These are phyloP conservation scores for Bombardia bombarda DNA, from an alignment of 495 filamentous ascomycete genomes.

Conservation along the genomic window DNA sequence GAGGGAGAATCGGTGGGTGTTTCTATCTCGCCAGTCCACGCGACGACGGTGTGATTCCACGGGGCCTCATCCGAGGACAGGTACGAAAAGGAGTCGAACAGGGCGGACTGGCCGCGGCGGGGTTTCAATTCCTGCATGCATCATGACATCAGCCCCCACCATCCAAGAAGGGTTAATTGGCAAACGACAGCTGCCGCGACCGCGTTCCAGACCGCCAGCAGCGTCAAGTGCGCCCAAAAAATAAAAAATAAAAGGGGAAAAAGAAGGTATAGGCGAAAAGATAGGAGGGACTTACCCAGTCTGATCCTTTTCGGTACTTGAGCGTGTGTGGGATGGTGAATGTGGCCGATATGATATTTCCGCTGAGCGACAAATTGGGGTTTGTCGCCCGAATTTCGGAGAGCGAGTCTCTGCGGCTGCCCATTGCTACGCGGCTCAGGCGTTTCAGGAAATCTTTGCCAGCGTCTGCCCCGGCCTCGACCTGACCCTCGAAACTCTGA, in stretches of 20 bases:
- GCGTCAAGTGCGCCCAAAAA: too few species aligned
- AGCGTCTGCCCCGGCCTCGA: constrained; percentile 44
- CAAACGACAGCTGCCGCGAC: not conserved
- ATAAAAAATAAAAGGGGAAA: not conserved
- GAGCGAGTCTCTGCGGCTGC: constrained; percentile 39
- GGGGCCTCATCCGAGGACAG: constrained; percentile 64
- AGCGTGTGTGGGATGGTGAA: constrained; percentile 77
- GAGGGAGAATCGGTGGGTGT: constrained; percentile 32
- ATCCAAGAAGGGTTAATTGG: constrained; percentile 10
- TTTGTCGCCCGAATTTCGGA: constrained; percentile 51
- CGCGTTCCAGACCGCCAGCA: not conserved
- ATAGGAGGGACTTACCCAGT: constrained; percentile 65
- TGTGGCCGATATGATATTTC: constrained; percentile 78
- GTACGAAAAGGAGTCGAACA: constrained; percentile 82
- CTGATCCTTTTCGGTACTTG: constrained; percentile 53
- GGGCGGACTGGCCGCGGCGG: constrained; percentile 75
- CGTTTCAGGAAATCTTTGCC: constrained; percentile 56
- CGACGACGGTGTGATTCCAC: constrained; percentile 84
- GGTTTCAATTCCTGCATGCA: constrained; percentile 55
- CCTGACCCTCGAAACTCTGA: constrained; percentile 35
- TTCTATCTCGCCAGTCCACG: constrained; percentile 88
- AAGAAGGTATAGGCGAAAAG: not conserved
- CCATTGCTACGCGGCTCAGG: constrained; percentile 45
- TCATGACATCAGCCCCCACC: constrained; percentile 24
- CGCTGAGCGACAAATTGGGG: constrained; percentile 63